These are phyloP conservation scores for Candida coleopterorum DNA, from an alignment of 805 yeast species.

Conservation along the genomic window DNA sequence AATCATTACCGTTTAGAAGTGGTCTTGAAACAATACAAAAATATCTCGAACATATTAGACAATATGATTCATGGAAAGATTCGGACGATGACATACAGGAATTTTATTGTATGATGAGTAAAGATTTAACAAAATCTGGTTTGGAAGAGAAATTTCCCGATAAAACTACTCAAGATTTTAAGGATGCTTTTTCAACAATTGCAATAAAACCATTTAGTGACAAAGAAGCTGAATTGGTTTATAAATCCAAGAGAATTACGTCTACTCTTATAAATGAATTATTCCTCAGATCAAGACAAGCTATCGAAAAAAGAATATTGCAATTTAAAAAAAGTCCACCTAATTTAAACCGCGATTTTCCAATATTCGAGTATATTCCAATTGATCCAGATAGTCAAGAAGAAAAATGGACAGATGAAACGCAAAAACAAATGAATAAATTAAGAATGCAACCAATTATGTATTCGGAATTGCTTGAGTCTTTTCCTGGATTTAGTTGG, in stretches of 20 bases:
- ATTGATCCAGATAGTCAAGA: neutral
- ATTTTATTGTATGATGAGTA: conserved; percentile 1
- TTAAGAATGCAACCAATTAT: neutral
- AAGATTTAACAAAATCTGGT: conserved; percentile 1
- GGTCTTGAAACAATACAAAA: neutral
- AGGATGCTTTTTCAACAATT: neutral
- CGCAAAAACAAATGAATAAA: neutral
- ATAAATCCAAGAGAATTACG: neutral
- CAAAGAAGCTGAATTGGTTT: conserved; percentile 1
- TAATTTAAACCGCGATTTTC: conserved; percentile 2
- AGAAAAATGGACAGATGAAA: conserved; percentile 1
- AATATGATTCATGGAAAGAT: neutral
- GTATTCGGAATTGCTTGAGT: neutral
- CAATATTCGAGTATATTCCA: neutral
- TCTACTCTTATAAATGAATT: neutral
- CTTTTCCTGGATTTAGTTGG: conserved; percentile 2
- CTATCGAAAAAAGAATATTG: neutral
- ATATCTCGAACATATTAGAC: neutral
- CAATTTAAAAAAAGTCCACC: neutral
- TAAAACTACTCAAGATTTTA: neutral
- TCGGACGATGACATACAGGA: conserved; percentile 3
- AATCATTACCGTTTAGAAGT: neutral
- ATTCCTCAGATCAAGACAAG: neutral
- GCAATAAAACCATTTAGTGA: neutral
- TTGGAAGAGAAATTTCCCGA: neutral